A percentile compares a stretch with the other conserved stretches of the same genome.
Conservation (phyloP, 371 early-diverging fungal genomes). For the Rhizomucor miehei region DNA sequence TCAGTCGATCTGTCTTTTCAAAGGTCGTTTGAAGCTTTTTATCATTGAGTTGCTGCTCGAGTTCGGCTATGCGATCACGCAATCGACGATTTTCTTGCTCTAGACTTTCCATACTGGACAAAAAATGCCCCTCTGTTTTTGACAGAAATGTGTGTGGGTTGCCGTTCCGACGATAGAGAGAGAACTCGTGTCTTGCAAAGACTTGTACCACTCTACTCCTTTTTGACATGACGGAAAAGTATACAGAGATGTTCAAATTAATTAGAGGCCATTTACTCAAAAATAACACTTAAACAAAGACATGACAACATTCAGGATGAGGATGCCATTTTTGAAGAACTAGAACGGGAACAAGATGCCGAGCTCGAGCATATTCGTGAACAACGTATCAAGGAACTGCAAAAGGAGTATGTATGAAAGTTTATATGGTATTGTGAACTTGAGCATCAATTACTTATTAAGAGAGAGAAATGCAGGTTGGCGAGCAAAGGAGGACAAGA, state of each 20-base stretch:
- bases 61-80: constrained; percentile 28
- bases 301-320: constrained; percentile 45
- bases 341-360: constrained; percentile 64
- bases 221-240: constrained; percentile 1
- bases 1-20: constrained; percentile 26
- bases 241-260: background rate
- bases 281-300: too few species aligned
- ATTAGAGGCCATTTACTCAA: background rate
- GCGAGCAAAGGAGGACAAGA: constrained; percentile 41
- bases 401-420: constrained; percentile 48
- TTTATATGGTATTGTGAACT: too few species aligned
- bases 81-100: constrained; percentile 24
- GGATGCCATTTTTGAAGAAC: constrained; percentile 62
- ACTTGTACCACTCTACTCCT: background rate
- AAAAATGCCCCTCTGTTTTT: too few species aligned
- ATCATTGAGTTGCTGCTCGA: constrained; percentile 18
- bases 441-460: too few species aligned
- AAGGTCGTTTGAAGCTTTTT: constrained; percentile 12
- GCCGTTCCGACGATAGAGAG: too few species aligned
- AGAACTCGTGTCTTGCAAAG: too few species aligned
- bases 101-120: too few species aligned
- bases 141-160: too few species aligned
- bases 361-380: constrained; percentile 53
- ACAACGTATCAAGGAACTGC: constrained; percentile 59
- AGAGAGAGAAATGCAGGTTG: too few species aligned